Base-by-base conservation (phyloP, 495 filamentous ascomycete species). In the Daldinia grandis region DNA sequence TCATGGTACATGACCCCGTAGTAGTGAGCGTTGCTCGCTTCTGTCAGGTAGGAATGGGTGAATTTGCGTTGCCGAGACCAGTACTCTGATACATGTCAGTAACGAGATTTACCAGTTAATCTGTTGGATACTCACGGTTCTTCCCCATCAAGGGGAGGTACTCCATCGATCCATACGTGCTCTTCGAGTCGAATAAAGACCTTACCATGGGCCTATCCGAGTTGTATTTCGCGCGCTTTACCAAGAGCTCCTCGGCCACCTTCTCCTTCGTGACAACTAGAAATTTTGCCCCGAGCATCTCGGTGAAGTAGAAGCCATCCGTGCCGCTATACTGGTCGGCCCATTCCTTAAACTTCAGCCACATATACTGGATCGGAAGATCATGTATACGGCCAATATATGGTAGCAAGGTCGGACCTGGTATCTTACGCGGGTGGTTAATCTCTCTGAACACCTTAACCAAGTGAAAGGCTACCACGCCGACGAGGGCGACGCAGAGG, bases 261-360 rank as follows among this genome's bases (percentile, higher is more conserved):
- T 81, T 81, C 68, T 87, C 84, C 40, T 83, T 81, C n/a, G 83
- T 79, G 51, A 87, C 76, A 50, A 87, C 76, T 60, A 86, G 70
- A 60, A 86, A 79, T 17, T 76, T 81, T 35, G 77, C 75, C n/a
- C 80, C 82, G 15, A 86, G 78, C 68, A 87, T 80, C 50, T 78
- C 76, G 4, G 80, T 84, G 28, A 77, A 76, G 71, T 81, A 87
- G 40, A 85, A 81, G 2, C 80, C 80, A 38, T 71, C 60, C 14
- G 77, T 74, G 0, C 84, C 85, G 42, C 69, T 65, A 31, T 86
- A 81, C 56, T 77, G 75, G 51, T 84, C 78, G 2, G 78, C 79
- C 84, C 84, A 86, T 61, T 86, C 81, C 64, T 85, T 79, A 61
- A 85, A 82, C 74, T 85, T 85, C 42, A 82, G 56, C 83, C 83